Conservation (phyloP, 1,139 yeast species). For the Candida buenavistaensis region DNA sequence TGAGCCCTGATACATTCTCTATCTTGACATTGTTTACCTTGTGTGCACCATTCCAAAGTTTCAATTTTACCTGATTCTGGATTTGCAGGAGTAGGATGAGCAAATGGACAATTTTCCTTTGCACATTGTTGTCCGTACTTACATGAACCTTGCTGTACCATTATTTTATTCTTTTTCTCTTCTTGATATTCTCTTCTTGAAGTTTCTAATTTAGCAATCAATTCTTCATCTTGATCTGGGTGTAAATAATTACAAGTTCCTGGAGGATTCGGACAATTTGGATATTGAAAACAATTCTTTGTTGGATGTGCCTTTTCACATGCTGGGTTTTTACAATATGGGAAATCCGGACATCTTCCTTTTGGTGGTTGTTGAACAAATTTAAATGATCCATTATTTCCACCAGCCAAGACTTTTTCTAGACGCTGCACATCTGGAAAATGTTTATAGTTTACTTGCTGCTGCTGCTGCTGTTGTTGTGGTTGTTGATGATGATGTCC, state of each 20-base stretch:
- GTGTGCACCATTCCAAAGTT: slow-evolving; percentile 74
- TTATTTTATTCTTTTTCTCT: slow-evolving; percentile 28
- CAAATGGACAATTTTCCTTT: slow-evolving; percentile 80
- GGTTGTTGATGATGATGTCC: slow-evolving; percentile 1
- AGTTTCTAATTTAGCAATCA: slow-evolving; percentile 65
- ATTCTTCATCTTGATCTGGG: slow-evolving; percentile 77
- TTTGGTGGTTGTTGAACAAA: slow-evolving; percentile 44
- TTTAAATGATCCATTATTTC: slow-evolving; percentile 14
- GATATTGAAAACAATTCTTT: slow-evolving; percentile 70
- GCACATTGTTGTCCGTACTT: slow-evolving; percentile 75
- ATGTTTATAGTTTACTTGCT: slow-evolving; percentile 19
- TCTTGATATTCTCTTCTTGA: slow-evolving; percentile 52
- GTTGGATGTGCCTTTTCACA: slow-evolving; percentile 83
- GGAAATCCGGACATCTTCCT: slow-evolving; percentile 77
- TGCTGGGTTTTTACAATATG: slow-evolving; percentile 66
- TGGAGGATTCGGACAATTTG: slow-evolving; percentile 75
- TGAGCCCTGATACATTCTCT: slow-evolving; percentile 70
- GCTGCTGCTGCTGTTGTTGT: slow-evolving; percentile 1
- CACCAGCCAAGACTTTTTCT: slow-evolving; percentile 34
- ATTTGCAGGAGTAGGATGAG: slow-evolving; percentile 89
- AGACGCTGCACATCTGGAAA: slow-evolving; percentile 39
- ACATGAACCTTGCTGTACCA: slow-evolving; percentile 43
- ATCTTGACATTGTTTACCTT: slow-evolving; percentile 64
- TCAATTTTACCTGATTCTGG: slow-evolving; percentile 62
- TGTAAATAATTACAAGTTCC: slow-evolving; percentile 84